A percentile compares a stretch with the other conserved stretches of the same genome.
These are phyloP conservation scores for Neurospora sublineolata DNA, from an alignment of 495 filamentous ascomycete species.

Conservation along the genomic window DNA sequence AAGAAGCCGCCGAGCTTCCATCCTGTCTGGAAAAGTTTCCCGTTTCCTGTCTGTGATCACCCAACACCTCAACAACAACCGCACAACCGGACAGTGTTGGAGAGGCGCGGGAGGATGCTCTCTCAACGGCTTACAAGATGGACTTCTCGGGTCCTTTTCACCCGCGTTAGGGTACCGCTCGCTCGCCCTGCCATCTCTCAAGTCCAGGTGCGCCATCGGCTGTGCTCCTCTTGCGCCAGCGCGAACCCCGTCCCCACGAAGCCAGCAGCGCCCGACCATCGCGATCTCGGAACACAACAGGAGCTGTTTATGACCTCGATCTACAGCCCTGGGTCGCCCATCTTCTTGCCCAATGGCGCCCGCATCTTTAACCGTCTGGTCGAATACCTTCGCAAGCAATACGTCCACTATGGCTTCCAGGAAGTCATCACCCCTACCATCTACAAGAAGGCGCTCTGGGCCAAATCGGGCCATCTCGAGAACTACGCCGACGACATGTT, in stretches of 20 bases:
- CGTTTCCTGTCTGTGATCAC: background rate
- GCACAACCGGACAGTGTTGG: background rate
- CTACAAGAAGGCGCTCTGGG: constrained; percentile 86
- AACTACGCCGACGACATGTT: constrained; percentile 97
- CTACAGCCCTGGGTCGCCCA: constrained; percentile 78
- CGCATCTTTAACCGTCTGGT: constrained; percentile 80
- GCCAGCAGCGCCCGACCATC: constrained; percentile 47
- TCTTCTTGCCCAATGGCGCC: constrained; percentile 79
- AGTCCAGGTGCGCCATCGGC: constrained; percentile 4
- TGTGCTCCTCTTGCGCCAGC: constrained; percentile 25
- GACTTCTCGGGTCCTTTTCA: constrained; percentile 5
- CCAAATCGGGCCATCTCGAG: constrained; percentile 80
- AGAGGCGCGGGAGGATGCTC: constrained; percentile 13
- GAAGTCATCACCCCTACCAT: constrained; percentile 91
- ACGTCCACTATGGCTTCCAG: constrained; percentile 75
- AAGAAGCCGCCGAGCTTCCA: background rate
- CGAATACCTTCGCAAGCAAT: constrained; percentile 76
- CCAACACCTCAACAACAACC: background rate
- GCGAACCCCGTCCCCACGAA: constrained; percentile 12
- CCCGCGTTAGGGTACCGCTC: constrained; percentile 1
- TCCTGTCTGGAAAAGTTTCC: constrained; percentile 6
- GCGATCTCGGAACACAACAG: constrained; percentile 56
- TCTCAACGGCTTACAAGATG: constrained; percentile 11
- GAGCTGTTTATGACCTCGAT: constrained; percentile 67
- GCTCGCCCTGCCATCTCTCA: background rate